Evolutionary conservation across 305 asterid genomes (phyloP), one percentile per base, ranked within the genome.

Genomic region (Solanum hybrid): DNA sequence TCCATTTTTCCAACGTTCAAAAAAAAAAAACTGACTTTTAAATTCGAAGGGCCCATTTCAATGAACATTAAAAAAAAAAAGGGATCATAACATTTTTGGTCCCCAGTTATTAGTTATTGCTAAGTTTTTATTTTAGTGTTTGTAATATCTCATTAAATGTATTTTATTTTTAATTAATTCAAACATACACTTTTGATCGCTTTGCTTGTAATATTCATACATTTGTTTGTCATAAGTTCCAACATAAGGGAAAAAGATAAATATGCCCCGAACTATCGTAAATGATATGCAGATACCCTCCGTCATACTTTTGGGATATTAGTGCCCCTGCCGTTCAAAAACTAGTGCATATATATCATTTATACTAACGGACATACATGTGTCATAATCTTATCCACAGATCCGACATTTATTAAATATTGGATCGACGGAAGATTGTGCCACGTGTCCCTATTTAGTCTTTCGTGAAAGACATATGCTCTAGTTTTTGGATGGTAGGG

Each of bases 1-100:
- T 85, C 66, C 51, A 79, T 3, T 71, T 81, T 1, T 19, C 82
- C 88, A 92, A 92, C 92, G 93, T 92, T 89, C 91, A 76, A 27
- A 90, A 90, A 87, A 35, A 34, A 32, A 6, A 32, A 32, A 6
- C n/a, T 14, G 51, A 12, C 87, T 51, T 38, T 32, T 27, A 26
- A 60, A 19, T 14, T 38, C 15, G 12, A n/a, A 11, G 75, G 90
- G 89, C 82, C 90, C 90, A 88, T 40, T 72, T 77, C 66, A 69
- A 40, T 34, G 32, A 88, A 26, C 17, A 64, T 81, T 5, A 19
- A n/a, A n/a, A 32, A 56, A 11, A 38, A 4, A 37, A 86, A 19
- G 11, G 71, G 26, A 19, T 60, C 2, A 10, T 4, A n/a, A 69
- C n/a, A 7, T 4, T 75, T 77, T 77, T 77, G 15, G 27, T 77